These are phyloP conservation scores for Fusarium staphyleae DNA, from an alignment of 2,329 filamentous ascomycete species.

Conservation along the genomic window DNA sequence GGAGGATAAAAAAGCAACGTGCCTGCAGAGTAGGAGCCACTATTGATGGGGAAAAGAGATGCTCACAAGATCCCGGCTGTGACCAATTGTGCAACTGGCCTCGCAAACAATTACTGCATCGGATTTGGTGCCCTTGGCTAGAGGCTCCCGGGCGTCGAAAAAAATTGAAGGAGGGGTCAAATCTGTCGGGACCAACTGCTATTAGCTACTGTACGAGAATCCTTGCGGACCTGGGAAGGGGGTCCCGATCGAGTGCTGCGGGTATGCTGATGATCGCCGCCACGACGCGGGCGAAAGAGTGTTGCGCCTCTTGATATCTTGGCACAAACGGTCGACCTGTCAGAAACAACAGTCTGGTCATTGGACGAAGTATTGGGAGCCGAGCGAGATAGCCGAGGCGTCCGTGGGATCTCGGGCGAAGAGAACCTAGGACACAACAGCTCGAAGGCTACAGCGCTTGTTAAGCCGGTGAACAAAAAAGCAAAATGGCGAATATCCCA, in stretches of 20 bases:
- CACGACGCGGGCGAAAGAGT: neutral
- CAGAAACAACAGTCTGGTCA: slow-evolving; percentile 7
- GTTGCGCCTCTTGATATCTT: slow-evolving; percentile 1
- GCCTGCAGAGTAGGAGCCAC: slow-evolving; percentile 13
- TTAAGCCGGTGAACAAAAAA: slow-evolving; percentile 28
- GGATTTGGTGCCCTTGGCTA: too few species aligned
- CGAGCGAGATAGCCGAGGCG: neutral
- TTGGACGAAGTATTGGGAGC: neutral
- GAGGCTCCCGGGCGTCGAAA: too few species aligned
- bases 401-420: neutral
- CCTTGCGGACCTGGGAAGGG: neutral
- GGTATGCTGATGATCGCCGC: slow-evolving; percentile 7
- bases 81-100: slow-evolving; percentile 5
- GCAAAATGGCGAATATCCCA: slow-evolving; percentile 18
- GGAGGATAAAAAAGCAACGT: slow-evolving; percentile 24
- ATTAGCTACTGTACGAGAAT: too few species aligned
- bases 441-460: slow-evolving; percentile 9
- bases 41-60: slow-evolving; percentile 4
- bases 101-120: neutral
- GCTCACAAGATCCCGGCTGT: slow-evolving; percentile 25
- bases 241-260: slow-evolving; percentile 27
- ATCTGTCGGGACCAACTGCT: too few species aligned
- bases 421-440: slow-evolving; percentile 2
- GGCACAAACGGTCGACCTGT: neutral
- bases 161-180: too few species aligned